Evolutionary conservation across 495 filamentous ascomycete species (phyloP).

Genomic region (Thozetella sp.): DNA sequence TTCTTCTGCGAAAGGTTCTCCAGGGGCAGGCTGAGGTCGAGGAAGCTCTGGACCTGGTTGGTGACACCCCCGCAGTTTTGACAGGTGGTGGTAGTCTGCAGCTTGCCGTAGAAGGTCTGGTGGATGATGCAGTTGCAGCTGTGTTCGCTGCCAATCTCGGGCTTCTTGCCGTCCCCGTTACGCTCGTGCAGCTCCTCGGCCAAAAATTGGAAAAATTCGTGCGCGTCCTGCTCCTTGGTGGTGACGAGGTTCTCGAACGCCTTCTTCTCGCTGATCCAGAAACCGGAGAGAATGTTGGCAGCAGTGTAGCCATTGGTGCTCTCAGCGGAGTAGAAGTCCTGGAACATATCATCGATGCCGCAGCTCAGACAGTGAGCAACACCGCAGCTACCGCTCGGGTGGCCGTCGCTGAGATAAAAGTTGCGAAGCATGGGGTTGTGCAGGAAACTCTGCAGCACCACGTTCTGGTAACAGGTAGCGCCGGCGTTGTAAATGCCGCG

Average conservation of each 20-base stretch:
- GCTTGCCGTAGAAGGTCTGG: slow-evolving; percentile 83
- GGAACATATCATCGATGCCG: slow-evolving; percentile 88
- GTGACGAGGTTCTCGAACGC: slow-evolving; percentile 73
- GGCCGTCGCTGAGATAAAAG: slow-evolving; percentile 85
- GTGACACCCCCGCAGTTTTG: slow-evolving; percentile 78
- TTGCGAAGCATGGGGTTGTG: slow-evolving; percentile 86
- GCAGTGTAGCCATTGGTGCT: slow-evolving; percentile 83
- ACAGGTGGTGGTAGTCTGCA: slow-evolving; percentile 85
- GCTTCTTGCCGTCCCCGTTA: slow-evolving; percentile 58
- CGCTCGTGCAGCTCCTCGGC: slow-evolving; percentile 81
- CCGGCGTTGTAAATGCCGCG: slow-evolving; percentile 95
- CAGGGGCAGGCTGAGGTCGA: slow-evolving; percentile 83
- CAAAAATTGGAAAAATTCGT: slow-evolving; percentile 93
- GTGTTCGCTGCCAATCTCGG: slow-evolving; percentile 58
- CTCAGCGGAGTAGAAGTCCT: slow-evolving; percentile 82
- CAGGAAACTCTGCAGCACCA: slow-evolving; percentile 83
- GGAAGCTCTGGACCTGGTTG: slow-evolving; percentile 78
- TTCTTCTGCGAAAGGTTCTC: slow-evolving; percentile 58
- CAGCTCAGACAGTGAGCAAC: slow-evolving; percentile 76
- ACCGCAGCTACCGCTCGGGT: slow-evolving; percentile 70
- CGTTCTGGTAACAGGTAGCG: slow-evolving; percentile 91
- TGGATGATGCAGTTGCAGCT: slow-evolving; percentile 86
- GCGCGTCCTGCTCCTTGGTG: slow-evolving; percentile 92
- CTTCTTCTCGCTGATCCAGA: slow-evolving; percentile 72
- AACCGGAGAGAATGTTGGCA: slow-evolving; percentile 74